Percentiles rank a stretch among this genome's conserved stretches.
These are phyloP conservation scores for Graphium sp. DNA, from an alignment of 2,329 filamentous ascomycete species.

Conservation along the genomic window DNA sequence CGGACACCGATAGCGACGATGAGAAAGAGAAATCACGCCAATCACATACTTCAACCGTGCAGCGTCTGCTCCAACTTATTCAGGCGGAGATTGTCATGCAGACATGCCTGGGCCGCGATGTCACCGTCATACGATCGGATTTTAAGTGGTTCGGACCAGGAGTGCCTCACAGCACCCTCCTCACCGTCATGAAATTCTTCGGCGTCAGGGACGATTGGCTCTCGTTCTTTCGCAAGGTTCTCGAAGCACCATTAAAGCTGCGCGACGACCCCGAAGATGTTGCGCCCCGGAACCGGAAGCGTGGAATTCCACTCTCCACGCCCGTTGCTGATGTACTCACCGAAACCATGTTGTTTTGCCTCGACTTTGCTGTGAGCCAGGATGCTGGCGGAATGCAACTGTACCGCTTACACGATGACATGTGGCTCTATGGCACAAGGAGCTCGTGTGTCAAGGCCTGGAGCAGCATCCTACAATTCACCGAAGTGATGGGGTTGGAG, in stretches of 20 bases:
- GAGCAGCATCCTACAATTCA: conserved; percentile 38
- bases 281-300: conserved; percentile 24
- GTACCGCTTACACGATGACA: conserved; percentile 46
- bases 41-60: conserved; percentile 26
- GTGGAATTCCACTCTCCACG: conserved; percentile 44
- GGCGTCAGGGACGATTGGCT: conserved; percentile 39
- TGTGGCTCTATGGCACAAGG: conserved; percentile 43
- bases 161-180: conserved; percentile 37
- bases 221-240: conserved; percentile 39
- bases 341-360: conserved; percentile 43
- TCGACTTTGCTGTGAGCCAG: conserved; percentile 48
- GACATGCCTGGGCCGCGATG: conserved; percentile 23
- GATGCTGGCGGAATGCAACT: conserved; percentile 33
- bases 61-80: conserved; percentile 27
- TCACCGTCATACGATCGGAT: conserved; percentile 25
- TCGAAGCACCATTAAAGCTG: conserved; percentile 42
- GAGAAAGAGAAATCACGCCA: conserved; percentile 15
- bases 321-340: conserved; percentile 40
- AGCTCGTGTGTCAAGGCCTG: conserved; percentile 44
- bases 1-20: conserved; percentile 5
- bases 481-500: conserved; percentile 33
- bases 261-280: conserved; percentile 29
- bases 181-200: conserved; percentile 39
- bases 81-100: conserved; percentile 28
- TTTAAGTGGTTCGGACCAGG: conserved; percentile 24